These are phyloP conservation scores for Phlyctochytrium planicorne DNA, from an alignment of 192 early-diverging fungal species.

Conservation along the genomic window DNA sequence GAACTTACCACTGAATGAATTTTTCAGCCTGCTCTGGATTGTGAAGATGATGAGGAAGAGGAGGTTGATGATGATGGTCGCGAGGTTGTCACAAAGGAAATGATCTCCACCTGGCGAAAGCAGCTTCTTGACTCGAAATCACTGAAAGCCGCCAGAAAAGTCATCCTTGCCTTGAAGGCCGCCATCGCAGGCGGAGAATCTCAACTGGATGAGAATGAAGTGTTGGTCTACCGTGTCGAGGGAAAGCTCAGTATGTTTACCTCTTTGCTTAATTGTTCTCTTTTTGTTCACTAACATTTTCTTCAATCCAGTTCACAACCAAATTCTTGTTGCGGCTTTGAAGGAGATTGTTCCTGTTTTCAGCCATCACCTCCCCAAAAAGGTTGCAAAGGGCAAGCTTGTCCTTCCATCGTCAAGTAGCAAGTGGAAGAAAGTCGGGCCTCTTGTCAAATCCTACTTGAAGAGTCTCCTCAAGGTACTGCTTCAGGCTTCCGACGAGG, in stretches of 20 bases:
- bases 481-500: constrained; percentile 76
- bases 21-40: constrained; percentile 28
- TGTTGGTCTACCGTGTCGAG: constrained; percentile 21
- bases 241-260: constrained; percentile 26
- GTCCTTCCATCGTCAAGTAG: constrained; percentile 28
- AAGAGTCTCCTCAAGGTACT: constrained; percentile 72
- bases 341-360: constrained; percentile 69
- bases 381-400: constrained; percentile 15
- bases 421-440: constrained; percentile 75
- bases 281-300: not conserved
- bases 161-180: constrained; percentile 80
- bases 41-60: constrained; percentile 27
- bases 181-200: constrained; percentile 22
- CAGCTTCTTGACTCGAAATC: constrained; percentile 50
- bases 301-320: constrained; percentile 64
- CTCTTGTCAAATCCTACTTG: constrained; percentile 82
- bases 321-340: constrained; percentile 72
- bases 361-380: constrained; percentile 60
- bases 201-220: constrained; percentile 6
- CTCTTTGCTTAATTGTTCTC: not conserved
- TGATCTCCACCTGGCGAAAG: constrained; percentile 73
- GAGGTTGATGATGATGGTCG: constrained; percentile 19
- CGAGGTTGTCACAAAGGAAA: constrained; percentile 67
- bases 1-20: not conserved
- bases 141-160: constrained; percentile 64